These are phyloP conservation scores for Fusarium goolgardi DNA, from an alignment of 2,329 filamentous ascomycete genomes.

Conservation along the genomic window DNA sequence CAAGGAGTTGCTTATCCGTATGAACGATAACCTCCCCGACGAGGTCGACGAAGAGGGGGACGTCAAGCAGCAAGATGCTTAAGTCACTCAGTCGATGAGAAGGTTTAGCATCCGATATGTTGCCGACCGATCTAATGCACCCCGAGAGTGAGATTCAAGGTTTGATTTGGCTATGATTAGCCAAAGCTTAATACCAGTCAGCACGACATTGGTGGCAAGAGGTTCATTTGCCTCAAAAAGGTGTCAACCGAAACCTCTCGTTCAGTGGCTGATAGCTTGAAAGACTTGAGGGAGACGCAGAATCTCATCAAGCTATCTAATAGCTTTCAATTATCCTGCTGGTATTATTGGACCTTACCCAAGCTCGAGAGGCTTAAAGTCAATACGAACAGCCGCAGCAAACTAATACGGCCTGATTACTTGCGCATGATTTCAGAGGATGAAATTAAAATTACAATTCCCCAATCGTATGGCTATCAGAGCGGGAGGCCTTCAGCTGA, in stretches of 20 bases:
- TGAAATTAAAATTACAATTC: not conserved
- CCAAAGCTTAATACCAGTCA: constrained; percentile 3
- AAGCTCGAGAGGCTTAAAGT: not conserved
- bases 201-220: not conserved
- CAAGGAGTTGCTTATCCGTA: constrained; percentile 56
- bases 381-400: not conserved
- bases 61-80: constrained; percentile 15
- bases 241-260: not conserved
- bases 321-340: not conserved
- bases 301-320: not conserved
- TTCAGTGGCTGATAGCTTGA: not conserved
- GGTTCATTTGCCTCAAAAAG: not conserved
- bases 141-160: constrained; percentile 7
- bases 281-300: not conserved
- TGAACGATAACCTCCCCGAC: constrained; percentile 60
- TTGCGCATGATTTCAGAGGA: not conserved
- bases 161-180: constrained; percentile 4
- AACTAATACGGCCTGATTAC: not conserved
- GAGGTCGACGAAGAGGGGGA: constrained; percentile 52
- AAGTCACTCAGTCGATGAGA: not conserved
- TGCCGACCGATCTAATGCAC: not conserved
- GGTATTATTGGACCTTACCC: not conserved
- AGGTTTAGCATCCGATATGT: not conserved
- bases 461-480: not conserved
- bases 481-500: not conserved